Base-by-base conservation (phyloP, 1,139 yeast genomes). In the Debaryomycetaceae sp. region DNA sequence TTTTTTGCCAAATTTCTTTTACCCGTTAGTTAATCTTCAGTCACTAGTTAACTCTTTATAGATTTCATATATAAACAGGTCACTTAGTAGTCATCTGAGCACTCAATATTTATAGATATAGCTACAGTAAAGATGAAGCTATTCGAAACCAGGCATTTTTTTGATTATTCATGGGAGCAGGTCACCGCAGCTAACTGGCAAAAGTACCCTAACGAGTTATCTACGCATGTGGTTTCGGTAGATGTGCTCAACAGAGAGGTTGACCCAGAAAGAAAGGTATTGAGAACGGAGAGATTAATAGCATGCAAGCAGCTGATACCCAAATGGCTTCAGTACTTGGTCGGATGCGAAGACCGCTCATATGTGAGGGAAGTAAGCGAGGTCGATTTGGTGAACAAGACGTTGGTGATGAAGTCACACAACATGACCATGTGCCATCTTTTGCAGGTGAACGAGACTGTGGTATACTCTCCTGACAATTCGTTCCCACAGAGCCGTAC, bases 111-210 rank as follows among this genome's bases (percentile, higher is more conserved):
- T 35, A 31, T 11, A 37, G 8, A 14, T 7, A 17, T 13, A 14
- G 17, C 16, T 14, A 6, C n/a, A 9, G 9, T 13, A 8, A 46
- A 15, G 35, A 89, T 91, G 98, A 88, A 85, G 63, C 72, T 89
- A 42, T 89, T 87, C 56, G 79, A 79, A 38, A 75, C 87, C 33
- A 61, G 71, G 17, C 92, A 86, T 58, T 68, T 65, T 30, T 91
- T 88, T 61, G 69, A 79, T 45, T 91, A 91, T 55, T 79, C 95
- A 0, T 91, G 98, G 97, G 95, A 86, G 31, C 89, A 87, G 55
- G 96, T 92, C 15, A 86, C 96, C 1, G 91, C 95, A 0, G 98
- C 98, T 43, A 91, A 92, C 62, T 92, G 98, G 98, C 82, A 80
- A 49, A 92, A 92, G 56, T 92, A 92, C 63, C 98, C 98, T 13